Percentiles rank a stretch among this genome's conserved stretches.
These are phyloP conservation scores for Lantana camara DNA, from an alignment of 257 asterid genomes.

Conservation along the genomic window DNA sequence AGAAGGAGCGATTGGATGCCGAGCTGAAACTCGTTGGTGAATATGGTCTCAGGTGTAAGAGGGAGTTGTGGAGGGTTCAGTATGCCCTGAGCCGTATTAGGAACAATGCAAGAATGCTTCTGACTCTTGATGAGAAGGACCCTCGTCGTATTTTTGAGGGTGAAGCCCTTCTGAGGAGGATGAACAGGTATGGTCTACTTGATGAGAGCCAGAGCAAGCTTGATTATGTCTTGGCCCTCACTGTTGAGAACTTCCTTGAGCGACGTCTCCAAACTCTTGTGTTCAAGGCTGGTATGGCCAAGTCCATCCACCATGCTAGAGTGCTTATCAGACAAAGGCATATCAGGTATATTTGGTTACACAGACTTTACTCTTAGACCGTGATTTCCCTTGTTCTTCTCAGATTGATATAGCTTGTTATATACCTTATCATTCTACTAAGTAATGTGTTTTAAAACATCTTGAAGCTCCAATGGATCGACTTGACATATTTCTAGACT, in stretches of 20 bases:
- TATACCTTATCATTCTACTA: background rate
- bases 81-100: slow-evolving; percentile 69
- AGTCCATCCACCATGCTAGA: slow-evolving; percentile 74
- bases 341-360: slow-evolving; percentile 45
- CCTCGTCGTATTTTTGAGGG: slow-evolving; percentile 72
- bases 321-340: slow-evolving; percentile 74
- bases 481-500: background rate
- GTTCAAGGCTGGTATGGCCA: slow-evolving; percentile 71
- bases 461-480: background rate
- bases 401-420: background rate
- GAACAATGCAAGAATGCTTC: slow-evolving; percentile 56
- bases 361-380: background rate
- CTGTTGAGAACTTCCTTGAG: slow-evolving; percentile 70
- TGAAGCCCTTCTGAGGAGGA: slow-evolving; percentile 71
- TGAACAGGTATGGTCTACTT: slow-evolving; percentile 56
- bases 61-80: slow-evolving; percentile 72
- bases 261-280: slow-evolving; percentile 69
- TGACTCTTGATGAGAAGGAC: slow-evolving; percentile 68
- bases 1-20: slow-evolving; percentile 66
- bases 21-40: slow-evolving; percentile 70
- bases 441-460: background rate
- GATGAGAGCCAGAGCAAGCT: slow-evolving; percentile 75
- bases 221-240: slow-evolving; percentile 66
- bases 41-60: slow-evolving; percentile 62
- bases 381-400: background rate